Conservation (phyloP, 768 basidiomycete genomes). For the Hortiboletus flavorubellus region DNA sequence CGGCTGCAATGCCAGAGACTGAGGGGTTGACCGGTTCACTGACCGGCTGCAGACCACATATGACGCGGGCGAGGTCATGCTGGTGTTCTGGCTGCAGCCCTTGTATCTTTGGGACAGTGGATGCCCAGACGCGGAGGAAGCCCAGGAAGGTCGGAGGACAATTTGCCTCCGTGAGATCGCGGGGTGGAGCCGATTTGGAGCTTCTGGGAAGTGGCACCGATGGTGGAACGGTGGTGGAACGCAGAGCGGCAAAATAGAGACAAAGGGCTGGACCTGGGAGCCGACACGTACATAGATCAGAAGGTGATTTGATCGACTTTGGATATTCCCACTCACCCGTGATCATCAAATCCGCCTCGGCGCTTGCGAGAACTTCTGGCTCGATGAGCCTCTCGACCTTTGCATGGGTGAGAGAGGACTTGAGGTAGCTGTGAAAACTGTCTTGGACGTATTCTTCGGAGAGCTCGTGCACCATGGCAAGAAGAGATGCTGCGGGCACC, state of each 20-base stretch:
- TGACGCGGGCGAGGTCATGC: constrained; percentile 79
- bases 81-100: constrained; percentile 58
- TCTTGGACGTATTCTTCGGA: constrained; percentile 69
- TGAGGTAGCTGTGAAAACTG: constrained; percentile 79
- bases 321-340: constrained; percentile 49
- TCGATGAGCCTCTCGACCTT: constrained; percentile 74
- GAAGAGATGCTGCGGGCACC: background rate
- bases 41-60: constrained; percentile 57
- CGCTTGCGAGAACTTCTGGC: constrained; percentile 68
- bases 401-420: constrained; percentile 73
- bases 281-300: background rate
- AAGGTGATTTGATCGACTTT: background rate
- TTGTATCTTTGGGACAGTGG: constrained; percentile 63
- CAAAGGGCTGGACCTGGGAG: constrained; percentile 70
- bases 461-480: constrained; percentile 35
- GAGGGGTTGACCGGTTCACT: constrained; percentile 37
- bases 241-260: constrained; percentile 79
- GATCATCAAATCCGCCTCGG: constrained; percentile 83
- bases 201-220: constrained; percentile 73
- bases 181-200: constrained; percentile 44
- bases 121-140: constrained; percentile 73
- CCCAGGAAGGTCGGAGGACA: constrained; percentile 66
- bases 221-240: constrained; percentile 71
- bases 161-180: constrained; percentile 60
- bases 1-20: constrained; percentile 66